Percentiles rank a stretch among this genome's conserved stretches.
Evolutionary conservation across 306 rosid species (phyloP).

Genomic region (Casuarina cunninghamiana): DNA sequence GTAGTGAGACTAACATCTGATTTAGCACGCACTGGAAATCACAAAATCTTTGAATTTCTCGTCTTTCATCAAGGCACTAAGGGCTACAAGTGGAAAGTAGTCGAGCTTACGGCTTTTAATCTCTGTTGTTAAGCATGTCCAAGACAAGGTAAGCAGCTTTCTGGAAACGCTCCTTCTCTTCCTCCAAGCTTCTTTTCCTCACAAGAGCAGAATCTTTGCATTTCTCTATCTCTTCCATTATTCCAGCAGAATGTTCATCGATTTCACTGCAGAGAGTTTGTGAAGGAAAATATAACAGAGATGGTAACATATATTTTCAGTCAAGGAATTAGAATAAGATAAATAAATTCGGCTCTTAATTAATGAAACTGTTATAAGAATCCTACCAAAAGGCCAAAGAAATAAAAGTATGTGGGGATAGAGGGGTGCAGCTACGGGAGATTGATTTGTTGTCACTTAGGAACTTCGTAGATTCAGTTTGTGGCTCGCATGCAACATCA

Average conservation of each 20-base stretch:
- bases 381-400: not conserved
- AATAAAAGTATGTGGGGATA: not conserved
- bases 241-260: slow-evolving; percentile 56
- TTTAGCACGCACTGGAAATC: not conserved
- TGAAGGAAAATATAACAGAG: slow-evolving; percentile 4
- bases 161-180: slow-evolving; percentile 69
- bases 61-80: not conserved
- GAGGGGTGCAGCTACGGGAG: not conserved
- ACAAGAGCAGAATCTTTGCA: slow-evolving; percentile 55
- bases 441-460: too few species aligned
- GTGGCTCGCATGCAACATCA: too few species aligned
- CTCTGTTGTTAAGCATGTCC: slow-evolving; percentile 57
- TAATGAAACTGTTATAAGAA: not conserved
- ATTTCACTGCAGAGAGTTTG: slow-evolving; percentile 45
- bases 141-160: slow-evolving; percentile 78
- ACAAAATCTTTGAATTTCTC: not conserved
- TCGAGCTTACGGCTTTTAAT: slow-evolving; percentile 35
- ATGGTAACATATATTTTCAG: slow-evolving; percentile 3
- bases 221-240: slow-evolving; percentile 70
- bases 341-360: not conserved
- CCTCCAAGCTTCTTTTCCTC: slow-evolving; percentile 63
- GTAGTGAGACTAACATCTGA: slow-evolving; percentile 3
- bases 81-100: slow-evolving; percentile 3
- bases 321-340: not conserved
- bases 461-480: too few species aligned